Conservation (phyloP, 495 filamentous ascomycete genomes). For the Acidiella bohemica region DNA sequence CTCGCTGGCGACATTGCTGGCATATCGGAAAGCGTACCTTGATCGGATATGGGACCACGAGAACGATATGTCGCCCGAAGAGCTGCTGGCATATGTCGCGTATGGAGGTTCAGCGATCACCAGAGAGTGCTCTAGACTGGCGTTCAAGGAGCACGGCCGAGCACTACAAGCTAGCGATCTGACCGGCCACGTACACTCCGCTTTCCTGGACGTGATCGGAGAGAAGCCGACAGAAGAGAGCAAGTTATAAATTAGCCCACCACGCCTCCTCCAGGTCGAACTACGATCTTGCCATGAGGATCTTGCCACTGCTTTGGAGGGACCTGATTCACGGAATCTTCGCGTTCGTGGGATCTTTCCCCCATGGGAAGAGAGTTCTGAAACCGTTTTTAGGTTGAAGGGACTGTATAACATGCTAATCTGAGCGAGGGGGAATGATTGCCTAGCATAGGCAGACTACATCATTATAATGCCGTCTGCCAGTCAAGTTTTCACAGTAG, state of each 20-base stretch:
- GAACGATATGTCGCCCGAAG: slow-evolving; percentile 40
- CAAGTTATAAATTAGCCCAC: slow-evolving; percentile 16
- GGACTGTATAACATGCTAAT: too few species aligned
- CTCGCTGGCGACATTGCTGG: slow-evolving; percentile 72
- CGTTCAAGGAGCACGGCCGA: slow-evolving; percentile 75
- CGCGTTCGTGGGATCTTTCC: too few species aligned
- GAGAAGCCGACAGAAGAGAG: slow-evolving; percentile 25
- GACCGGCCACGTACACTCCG: slow-evolving; percentile 74
- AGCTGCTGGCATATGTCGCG: slow-evolving; percentile 64
- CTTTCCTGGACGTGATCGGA: slow-evolving; percentile 71
- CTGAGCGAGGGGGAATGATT: too few species aligned
- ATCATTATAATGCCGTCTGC: too few species aligned
- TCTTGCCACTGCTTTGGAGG: too few species aligned
- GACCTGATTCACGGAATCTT: too few species aligned
- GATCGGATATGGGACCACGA: slow-evolving; percentile 70
- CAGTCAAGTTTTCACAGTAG: too few species aligned
- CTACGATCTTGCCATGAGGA: too few species aligned
- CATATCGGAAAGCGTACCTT: slow-evolving; percentile 74
- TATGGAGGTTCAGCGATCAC: slow-evolving; percentile 81
- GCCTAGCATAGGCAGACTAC: too few species aligned
- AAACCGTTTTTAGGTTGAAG: too few species aligned
- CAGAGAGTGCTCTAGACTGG: slow-evolving; percentile 77
- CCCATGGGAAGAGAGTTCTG: too few species aligned
- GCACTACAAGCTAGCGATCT: slow-evolving; percentile 89
- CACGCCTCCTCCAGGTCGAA: too few species aligned